Evolutionary conservation across 495 filamentous ascomycete species (phyloP).

Genomic region (Xylaria cubensis): DNA sequence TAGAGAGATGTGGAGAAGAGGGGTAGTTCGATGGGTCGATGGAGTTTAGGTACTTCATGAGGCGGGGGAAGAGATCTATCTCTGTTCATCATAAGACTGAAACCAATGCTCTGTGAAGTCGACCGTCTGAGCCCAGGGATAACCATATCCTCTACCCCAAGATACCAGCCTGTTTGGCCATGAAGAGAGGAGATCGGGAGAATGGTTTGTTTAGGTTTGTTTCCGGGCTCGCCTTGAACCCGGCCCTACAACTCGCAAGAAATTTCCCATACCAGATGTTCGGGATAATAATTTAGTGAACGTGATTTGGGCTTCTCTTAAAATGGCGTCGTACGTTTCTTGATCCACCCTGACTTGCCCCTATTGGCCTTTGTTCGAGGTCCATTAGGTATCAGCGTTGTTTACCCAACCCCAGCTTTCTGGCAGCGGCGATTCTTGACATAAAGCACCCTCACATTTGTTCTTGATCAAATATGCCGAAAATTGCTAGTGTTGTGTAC

Average conservation of each 20-base stretch:
- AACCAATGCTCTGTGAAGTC: neutral
- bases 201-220: neutral
- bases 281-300: neutral
- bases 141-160: neutral
- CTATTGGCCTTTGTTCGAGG: neutral
- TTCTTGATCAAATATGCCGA: slow-evolving; percentile 18
- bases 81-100: neutral
- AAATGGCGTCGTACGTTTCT: neutral
- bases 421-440: neutral
- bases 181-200: neutral
- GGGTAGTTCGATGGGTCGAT: neutral
- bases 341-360: neutral
- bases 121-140: neutral
- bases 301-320: neutral
- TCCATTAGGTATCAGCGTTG: neutral
- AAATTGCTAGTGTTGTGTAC: slow-evolving; percentile 38
- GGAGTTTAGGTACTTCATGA: neutral
- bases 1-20: slow-evolving; percentile 2
- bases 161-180: neutral
- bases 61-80: neutral
- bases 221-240: neutral
- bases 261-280: neutral
- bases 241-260: neutral
- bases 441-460: neutral
- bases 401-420: neutral